A percentile compares a stretch with the other conserved stretches of the same genome.
Evolutionary conservation across 306 rosid genomes (phyloP).

Genomic region (Luffa aegyptiaca): DNA sequence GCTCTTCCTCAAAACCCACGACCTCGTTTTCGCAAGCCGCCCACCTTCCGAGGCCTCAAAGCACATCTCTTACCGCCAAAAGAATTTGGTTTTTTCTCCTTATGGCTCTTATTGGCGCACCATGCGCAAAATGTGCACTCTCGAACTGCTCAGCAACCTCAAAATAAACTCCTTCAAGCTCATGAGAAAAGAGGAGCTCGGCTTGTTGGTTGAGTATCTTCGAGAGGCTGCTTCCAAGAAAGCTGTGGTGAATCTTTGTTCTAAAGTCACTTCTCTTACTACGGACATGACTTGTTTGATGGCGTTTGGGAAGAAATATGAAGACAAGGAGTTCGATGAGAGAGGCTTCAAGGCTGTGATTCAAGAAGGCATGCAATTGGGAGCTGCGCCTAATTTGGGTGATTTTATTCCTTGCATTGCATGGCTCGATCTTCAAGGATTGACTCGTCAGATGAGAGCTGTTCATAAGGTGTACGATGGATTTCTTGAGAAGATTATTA

Average conservation of each 20-base stretch:
- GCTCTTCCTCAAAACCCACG: constrained; percentile 44
- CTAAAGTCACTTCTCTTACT: constrained; percentile 7
- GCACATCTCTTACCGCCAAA: constrained; percentile 10
- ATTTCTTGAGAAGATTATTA: constrained; percentile 1
- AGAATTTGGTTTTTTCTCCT: neutral
- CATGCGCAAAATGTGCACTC: constrained; percentile 22
- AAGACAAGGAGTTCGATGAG: constrained; percentile 11
- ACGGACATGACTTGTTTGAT: constrained; percentile 15
- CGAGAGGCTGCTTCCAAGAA: neutral
- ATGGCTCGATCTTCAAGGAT: neutral
- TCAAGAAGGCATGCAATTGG: neutral
- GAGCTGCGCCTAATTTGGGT: neutral
- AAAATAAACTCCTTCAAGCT: constrained; percentile 20
- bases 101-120: constrained; percentile 29
- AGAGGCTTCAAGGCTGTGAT: constrained; percentile 12
- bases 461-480: neutral
- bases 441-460: neutral
- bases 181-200: constrained; percentile 17
- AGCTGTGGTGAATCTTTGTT: constrained; percentile 13
- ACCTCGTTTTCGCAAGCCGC: constrained; percentile 23
- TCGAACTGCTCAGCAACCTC: constrained; percentile 14
- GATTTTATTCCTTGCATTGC: neutral
- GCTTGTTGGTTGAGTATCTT: neutral
- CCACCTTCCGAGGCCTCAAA: constrained; percentile 13
- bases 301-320: constrained; percentile 27